phyloP scores from a whole-genome alignment of 2,329 filamentous ascomycete species.

The Venturia aucupariae region DNA sequence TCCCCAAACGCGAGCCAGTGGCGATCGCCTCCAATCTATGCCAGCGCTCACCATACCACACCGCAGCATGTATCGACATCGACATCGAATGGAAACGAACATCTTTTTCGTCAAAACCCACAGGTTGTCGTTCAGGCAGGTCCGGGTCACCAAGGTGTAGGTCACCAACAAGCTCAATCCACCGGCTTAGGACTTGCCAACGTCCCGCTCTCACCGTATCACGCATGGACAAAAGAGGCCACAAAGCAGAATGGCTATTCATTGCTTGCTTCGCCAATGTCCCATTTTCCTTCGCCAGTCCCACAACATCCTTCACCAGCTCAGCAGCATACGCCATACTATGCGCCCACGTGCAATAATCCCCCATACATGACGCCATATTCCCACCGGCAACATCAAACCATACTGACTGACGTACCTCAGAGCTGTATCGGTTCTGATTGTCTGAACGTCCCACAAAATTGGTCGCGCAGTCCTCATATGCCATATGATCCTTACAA shows the following conservation, averaged over 20 bases:
- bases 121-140: background rate
- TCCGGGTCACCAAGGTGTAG: background rate
- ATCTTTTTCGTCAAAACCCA: background rate
- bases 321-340: background rate
- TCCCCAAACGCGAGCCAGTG: background rate
- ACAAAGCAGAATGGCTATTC: background rate
- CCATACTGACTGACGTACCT: background rate
- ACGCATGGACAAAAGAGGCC: background rate
- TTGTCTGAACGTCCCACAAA: background rate
- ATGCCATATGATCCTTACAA: background rate
- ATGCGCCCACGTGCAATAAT: background rate
- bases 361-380: background rate
- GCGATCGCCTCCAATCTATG: background rate
- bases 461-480: background rate
- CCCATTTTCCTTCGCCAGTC: no score
- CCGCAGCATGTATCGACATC: background rate
- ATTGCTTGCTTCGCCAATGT: no score
- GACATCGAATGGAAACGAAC: background rate
- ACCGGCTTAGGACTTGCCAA: background rate
- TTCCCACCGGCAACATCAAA: background rate
- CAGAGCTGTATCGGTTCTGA: background rate
- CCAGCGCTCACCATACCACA: background rate
- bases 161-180: background rate
- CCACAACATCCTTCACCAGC: background rate
- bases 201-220: background rate